Evolutionary conservation across 805 yeast genomes (phyloP).

Genomic region (Yarrowia sp.): DNA sequence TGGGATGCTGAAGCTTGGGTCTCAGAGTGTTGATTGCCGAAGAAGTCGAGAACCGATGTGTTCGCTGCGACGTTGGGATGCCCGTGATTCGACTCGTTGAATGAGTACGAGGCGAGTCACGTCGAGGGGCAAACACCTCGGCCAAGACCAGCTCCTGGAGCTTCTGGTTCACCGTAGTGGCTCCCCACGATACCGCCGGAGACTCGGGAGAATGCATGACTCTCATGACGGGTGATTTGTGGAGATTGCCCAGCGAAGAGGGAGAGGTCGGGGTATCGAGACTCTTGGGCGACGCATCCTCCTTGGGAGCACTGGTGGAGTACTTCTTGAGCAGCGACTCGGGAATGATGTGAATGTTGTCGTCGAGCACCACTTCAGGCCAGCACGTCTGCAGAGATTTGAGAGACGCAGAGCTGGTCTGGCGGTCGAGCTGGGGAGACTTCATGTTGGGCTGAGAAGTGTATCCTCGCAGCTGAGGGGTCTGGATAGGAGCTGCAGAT

Average conservation of each 20-base stretch:
- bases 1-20: slow-evolving; percentile 20
- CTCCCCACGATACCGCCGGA: slow-evolving; percentile 53
- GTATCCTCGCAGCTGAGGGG: slow-evolving; percentile 7
- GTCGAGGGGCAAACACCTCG: slow-evolving; percentile 70
- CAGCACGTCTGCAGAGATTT: slow-evolving; percentile 45
- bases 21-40: slow-evolving; percentile 17
- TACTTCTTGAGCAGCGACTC: slow-evolving; percentile 73
- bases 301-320: slow-evolving; percentile 49
- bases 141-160: slow-evolving; percentile 72
- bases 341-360: slow-evolving; percentile 90
- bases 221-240: slow-evolving; percentile 32
- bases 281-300: slow-evolving; percentile 22
- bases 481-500: slow-evolving; percentile 12
- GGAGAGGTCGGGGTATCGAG: slow-evolving; percentile 23
- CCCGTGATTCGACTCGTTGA: slow-evolving; percentile 22
- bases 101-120: slow-evolving; percentile 35
- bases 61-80: slow-evolving; percentile 31
- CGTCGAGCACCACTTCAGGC: slow-evolving; percentile 90
- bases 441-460: slow-evolving; percentile 35
- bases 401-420: slow-evolving; percentile 34
- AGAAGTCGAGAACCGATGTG: slow-evolving; percentile 29
- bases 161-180: slow-evolving; percentile 74
- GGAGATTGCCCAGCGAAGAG: slow-evolving; percentile 16
- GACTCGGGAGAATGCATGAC: slow-evolving; percentile 32
- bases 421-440: slow-evolving; percentile 23